These are phyloP conservation scores for Sungouiella thailandica DNA, from an alignment of 805 yeast genomes.

Conservation along the genomic window DNA sequence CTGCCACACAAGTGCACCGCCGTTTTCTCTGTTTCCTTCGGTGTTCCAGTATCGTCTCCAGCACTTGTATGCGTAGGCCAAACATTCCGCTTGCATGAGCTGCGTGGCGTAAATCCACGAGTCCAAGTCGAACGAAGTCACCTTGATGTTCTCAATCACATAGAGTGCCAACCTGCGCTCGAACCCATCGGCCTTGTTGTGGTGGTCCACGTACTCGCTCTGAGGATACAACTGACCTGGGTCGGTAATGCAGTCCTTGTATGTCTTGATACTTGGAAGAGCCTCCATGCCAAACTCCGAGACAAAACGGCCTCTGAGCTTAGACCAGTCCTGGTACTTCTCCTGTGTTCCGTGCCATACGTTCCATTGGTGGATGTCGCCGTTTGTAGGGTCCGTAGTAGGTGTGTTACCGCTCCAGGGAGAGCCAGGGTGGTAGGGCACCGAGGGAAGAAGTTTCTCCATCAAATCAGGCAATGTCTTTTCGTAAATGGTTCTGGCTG, in stretches of 20 bases:
- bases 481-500: constrained; percentile 43
- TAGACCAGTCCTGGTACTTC: constrained; percentile 45
- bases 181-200: constrained; percentile 46
- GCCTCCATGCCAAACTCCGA: constrained; percentile 54
- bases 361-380: constrained; percentile 54
- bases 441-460: constrained; percentile 14
- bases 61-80: constrained; percentile 40
- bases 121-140: constrained; percentile 29
- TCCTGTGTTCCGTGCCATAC: constrained; percentile 53
- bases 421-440: constrained; percentile 43
- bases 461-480: constrained; percentile 32
- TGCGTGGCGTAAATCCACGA: constrained; percentile 50
- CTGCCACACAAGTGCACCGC: constrained; percentile 53
- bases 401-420: constrained; percentile 41
- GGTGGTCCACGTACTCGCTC: constrained; percentile 39
- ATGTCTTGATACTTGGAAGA: constrained; percentile 36
- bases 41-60: constrained; percentile 46
- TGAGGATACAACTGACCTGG: constrained; percentile 39
- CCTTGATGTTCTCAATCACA: constrained; percentile 40
- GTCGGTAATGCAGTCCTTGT: constrained; percentile 32
- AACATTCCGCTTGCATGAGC: constrained; percentile 47
- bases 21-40: constrained; percentile 27
- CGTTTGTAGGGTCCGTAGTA: constrained; percentile 35
- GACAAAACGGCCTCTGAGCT: constrained; percentile 44
- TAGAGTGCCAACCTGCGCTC: constrained; percentile 43